These are phyloP conservation scores for apple (Malus domestica) DNA, from an alignment of 306 rosid genomes.

Conservation along the genomic window ASM211411v1 NC_041790.1:20970501-20971000, in stretches of 20 bases:
- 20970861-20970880: too few relatives aligned
- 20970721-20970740: neutral
- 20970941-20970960: too few relatives aligned
- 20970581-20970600: neutral
- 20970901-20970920: too few relatives aligned
- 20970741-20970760: neutral
- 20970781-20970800: neutral
- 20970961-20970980: too few relatives aligned
- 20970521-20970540: neutral
- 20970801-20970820: too few relatives aligned
- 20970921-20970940: too few relatives aligned
- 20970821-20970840: too few relatives aligned
- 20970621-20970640: neutral
- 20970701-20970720: neutral
- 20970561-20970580: neutral
- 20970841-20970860: too few relatives aligned
- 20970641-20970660: neutral
- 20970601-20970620: neutral
- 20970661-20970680: neutral
- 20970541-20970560: neutral
- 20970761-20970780: too few relatives aligned
- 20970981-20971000: too few relatives aligned
- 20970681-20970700: neutral
- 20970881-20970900: too few relatives aligned
- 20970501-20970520: neutral